Conservation (phyloP, 176 grass and related monocot genomes). For the Canna indica region DNA sequence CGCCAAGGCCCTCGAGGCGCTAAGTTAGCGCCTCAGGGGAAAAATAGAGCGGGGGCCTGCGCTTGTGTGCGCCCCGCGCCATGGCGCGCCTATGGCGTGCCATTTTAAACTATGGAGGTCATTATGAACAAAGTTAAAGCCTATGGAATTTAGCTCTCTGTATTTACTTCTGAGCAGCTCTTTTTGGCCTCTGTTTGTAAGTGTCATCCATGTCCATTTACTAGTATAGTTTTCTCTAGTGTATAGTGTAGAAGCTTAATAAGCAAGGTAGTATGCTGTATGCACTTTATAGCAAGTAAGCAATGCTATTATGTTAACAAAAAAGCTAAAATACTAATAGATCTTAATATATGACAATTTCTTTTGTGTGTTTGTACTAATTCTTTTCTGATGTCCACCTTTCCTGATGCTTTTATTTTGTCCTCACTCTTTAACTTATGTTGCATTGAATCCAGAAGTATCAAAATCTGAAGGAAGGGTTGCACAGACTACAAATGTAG, state of each 20-base stretch:
- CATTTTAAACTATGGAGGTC: too few species aligned
- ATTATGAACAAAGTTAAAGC: background rate
- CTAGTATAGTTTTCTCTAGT: background rate
- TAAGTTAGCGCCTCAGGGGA: too few species aligned
- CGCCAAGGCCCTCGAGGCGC: too few species aligned
- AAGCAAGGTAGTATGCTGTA: background rate
- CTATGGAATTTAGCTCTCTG: background rate
- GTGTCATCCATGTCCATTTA: background rate
- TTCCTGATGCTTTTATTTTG: background rate
- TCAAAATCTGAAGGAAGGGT: constrained; percentile 82
- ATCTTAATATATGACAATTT: background rate
- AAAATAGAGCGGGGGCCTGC: too few species aligned
- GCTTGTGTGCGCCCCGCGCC: too few species aligned
- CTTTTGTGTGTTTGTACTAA: background rate
- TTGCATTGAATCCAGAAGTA: constrained; percentile 50
- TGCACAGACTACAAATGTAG: constrained; percentile 88
- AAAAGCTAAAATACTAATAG: background rate
- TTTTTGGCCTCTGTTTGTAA: background rate
- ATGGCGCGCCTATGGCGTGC: too few species aligned
- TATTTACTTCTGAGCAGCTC: background rate
- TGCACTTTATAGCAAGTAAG: too few species aligned
- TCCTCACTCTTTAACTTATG: background rate
- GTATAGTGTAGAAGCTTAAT: background rate
- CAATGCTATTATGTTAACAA: background rate
- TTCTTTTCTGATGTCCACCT: background rate